A percentile compares a stretch with the other conserved stretches of the same genome.
phyloP scores from a whole-genome alignment of 352 stramenopile species.

The Phytophthora cryptogea region DNA sequence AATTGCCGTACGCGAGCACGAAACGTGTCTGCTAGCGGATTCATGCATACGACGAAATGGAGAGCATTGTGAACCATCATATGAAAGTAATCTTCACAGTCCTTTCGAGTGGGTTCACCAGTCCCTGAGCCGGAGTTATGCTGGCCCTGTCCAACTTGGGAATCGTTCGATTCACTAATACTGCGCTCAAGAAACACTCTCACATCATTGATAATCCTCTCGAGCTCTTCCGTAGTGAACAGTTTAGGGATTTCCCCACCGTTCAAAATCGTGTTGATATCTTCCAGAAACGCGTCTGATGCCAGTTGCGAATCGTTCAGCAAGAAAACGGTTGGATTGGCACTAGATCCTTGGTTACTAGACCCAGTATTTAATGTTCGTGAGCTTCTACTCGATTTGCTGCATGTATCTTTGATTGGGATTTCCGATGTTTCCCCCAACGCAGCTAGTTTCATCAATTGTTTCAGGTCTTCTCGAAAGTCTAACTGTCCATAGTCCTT shows the following conservation, averaged over 20 bases:
- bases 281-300: conserved; percentile 85
- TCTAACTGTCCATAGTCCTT: conserved; percentile 87
- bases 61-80: conserved; percentile 78
- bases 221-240: conserved; percentile 84
- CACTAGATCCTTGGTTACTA: not conserved
- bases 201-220: conserved; percentile 77
- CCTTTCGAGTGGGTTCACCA: conserved; percentile 54
- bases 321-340: conserved; percentile 67
- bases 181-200: conserved; percentile 35
- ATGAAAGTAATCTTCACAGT: conserved; percentile 87
- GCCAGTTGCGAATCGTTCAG: conserved; percentile 86
- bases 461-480: conserved; percentile 90
- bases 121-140: not conserved
- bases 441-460: conserved; percentile 49
- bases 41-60: conserved; percentile 93
- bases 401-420: not conserved
- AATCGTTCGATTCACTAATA: conserved; percentile 1
- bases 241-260: conserved; percentile 87
- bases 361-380: not conserved
- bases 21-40: conserved; percentile 81
- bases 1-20: conserved; percentile 89
- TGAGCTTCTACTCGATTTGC: conserved; percentile 8
- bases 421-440: conserved; percentile 32
- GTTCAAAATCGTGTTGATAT: conserved; percentile 90
- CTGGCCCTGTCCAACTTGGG: not conserved